Base-by-base conservation (phyloP, 148 eudicot genomes). In the Spergularia marina region DNA sequence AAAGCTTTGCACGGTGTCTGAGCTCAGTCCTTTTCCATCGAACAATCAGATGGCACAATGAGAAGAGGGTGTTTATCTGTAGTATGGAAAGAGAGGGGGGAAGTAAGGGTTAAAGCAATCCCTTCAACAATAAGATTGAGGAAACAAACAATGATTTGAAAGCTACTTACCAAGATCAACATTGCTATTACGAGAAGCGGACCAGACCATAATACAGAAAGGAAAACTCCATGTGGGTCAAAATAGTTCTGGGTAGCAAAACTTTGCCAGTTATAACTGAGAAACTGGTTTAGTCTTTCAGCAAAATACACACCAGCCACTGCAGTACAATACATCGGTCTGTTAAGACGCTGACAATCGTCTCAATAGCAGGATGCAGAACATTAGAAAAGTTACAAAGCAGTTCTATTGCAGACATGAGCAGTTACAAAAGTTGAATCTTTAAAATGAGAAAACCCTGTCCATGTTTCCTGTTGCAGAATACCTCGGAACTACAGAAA, bases 1-100 rank as follows among this genome's bases (percentile, higher is more conserved):
- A 73, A 76, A 82, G 84, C 73, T 89, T 87, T 63, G 99, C 97
- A 16, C 96, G 99, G 80, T 95, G 97, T 79, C 84, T 87, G 64
- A 90, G 99, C 83, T 95, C 97, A n/a, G 97, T 96, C 67, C 77
- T 83, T 84, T 95, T 95, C 99, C 99, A 95, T 55, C 69, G 86
- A 25, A 95, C 92, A 14, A 95, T 88, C 44, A 90, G 86, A 70
- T 87, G 74, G 65, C 96, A 90, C 75, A 90, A 30, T 0, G 97
- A 92, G 79, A 95, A 86, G 34, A 95, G 90, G 30, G 94, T 90
- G 74, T 95, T 92, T 68, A 95, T 82, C 99, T 95, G 89, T 78
- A 85, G 72, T 63, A 21, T 20, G 39, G n/a, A 21, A 20, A 57
- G 49, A 53, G 21, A 20, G 1, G 49, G 57, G 14, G 16, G 39